Evolutionary conservation across 2,329 filamentous ascomycete genomes (phyloP).

Genomic region (Plenodomus lindquistii): DNA sequence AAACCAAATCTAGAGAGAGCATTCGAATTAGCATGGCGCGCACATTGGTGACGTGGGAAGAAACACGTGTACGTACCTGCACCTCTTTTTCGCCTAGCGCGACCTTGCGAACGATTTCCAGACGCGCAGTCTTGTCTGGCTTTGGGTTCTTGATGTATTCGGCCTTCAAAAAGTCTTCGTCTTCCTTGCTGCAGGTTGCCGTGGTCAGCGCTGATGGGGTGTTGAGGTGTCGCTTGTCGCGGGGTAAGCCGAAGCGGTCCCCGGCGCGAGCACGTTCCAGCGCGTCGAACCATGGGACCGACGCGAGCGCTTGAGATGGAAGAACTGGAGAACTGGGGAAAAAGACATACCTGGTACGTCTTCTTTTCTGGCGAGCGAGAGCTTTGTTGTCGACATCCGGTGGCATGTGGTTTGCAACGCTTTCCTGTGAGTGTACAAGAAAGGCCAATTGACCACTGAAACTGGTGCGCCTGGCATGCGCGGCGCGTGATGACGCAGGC

Average conservation of each 20-base stretch:
- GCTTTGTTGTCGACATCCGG: constrained; percentile 63
- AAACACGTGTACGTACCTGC: constrained; percentile 66
- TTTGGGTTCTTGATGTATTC: constrained; percentile 86
- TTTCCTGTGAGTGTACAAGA: constrained; percentile 63
- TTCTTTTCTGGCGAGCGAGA: constrained; percentile 63
- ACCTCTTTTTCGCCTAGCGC: constrained; percentile 94
- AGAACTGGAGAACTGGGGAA: constrained; percentile 8
- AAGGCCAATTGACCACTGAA: constrained; percentile 53
- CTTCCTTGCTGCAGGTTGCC: constrained; percentile 57
- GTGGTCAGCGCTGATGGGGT: constrained; percentile 33
- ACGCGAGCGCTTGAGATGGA: constrained; percentile 9
- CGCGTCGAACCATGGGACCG: constrained; percentile 28
- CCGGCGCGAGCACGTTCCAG: constrained; percentile 30
- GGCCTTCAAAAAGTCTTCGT: constrained; percentile 84
- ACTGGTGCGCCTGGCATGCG: constrained; percentile 32
- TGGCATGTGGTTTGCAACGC: constrained; percentile 59
- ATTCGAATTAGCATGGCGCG: constrained; percentile 34
- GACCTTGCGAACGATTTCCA: constrained; percentile 81
- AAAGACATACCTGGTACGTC: constrained; percentile 61
- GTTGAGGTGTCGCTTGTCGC: constrained; percentile 24
- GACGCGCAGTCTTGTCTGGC: constrained; percentile 85
- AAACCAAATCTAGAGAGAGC: constrained; percentile 80
- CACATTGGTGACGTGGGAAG: constrained; percentile 30
- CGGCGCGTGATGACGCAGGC: constrained; percentile 19
- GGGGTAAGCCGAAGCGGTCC: constrained; percentile 23